Evolutionary conservation across 495 filamentous ascomycete species (phyloP).

Genomic region (Penicillium coprophilum): DNA sequence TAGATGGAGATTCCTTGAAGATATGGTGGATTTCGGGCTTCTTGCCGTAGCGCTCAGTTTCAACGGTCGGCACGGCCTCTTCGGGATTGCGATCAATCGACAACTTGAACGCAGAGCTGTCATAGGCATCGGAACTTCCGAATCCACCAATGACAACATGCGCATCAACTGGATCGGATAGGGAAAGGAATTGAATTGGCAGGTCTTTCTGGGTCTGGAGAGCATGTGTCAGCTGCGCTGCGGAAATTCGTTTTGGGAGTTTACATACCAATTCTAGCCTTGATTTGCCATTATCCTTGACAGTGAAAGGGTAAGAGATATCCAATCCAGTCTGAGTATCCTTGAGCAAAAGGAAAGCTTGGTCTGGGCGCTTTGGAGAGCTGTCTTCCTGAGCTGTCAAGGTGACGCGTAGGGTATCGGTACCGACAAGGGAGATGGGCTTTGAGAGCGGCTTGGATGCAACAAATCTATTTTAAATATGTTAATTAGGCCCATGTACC

Average conservation of each 20-base stretch:
- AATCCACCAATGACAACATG: constrained; percentile 85
- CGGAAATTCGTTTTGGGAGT: not conserved
- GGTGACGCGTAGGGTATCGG: constrained; percentile 77
- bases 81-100: constrained; percentile 60
- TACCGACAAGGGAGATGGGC: constrained; percentile 61
- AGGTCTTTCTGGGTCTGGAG: constrained; percentile 83
- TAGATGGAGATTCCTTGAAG: constrained; percentile 77
- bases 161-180: constrained; percentile 65
- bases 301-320: constrained; percentile 79
- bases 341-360: constrained; percentile 82
- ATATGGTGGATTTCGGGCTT: constrained; percentile 85
- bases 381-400: constrained; percentile 78
- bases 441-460: constrained; percentile 61
- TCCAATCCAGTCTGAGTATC: constrained; percentile 75
- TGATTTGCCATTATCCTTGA: constrained; percentile 86
- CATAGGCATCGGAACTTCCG: constrained; percentile 66
- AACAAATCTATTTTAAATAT: constrained; percentile 53
- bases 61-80: constrained; percentile 53
- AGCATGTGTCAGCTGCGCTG: constrained; percentile 8
- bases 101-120: constrained; percentile 65
- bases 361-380: constrained; percentile 80
- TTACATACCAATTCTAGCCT: constrained; percentile 74
- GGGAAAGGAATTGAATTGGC: constrained; percentile 74
- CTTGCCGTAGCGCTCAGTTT: constrained; percentile 76
- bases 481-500: constrained; percentile 11